Conservation (phyloP, 2,329 filamentous ascomycete species). For the Ceratocystis huliohia region DNA sequence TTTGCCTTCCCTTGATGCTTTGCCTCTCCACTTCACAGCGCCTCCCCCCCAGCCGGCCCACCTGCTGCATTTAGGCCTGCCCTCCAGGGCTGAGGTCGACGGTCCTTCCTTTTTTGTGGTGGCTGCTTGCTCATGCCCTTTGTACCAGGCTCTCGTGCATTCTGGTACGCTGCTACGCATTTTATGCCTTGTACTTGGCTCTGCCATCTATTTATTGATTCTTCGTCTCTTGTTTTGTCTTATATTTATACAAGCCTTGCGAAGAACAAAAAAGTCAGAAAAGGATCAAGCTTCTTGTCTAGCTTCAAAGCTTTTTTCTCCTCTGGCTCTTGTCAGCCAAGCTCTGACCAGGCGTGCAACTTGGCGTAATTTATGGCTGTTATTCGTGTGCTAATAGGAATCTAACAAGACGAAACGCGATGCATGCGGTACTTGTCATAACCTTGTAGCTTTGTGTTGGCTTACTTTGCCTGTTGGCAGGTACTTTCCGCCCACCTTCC, state of each 20-base stretch:
- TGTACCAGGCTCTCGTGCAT: not conserved
- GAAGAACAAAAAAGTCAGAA: not conserved
- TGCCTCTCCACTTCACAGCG: no score
- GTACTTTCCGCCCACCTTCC: not conserved
- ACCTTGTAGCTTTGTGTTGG: no score
- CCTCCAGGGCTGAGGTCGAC: no score
- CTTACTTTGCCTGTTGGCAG: not conserved
- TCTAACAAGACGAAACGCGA: not conserved
- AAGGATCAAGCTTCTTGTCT: conserved; percentile 4
- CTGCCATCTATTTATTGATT: no score
- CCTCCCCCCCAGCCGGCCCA: no score
- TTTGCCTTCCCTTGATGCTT: no score
- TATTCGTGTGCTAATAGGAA: not conserved
- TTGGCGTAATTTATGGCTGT: not conserved
- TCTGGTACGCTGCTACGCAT: not conserved
- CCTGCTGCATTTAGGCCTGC: no score
- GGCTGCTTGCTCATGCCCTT: no score
- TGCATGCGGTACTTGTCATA: not conserved
- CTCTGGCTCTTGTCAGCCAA: not conserved
- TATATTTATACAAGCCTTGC: no score
- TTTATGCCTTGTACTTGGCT: not conserved
- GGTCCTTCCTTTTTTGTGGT: no score
- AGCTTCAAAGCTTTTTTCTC: conserved; percentile 3
- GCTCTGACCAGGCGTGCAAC: not conserved
- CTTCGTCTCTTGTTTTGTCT: no score